Evolutionary conservation across 2,329 filamentous ascomycete species (phyloP), one percentile per base, ranked within the genome.

Genomic region (Cordyceps tenuipes): DNA sequence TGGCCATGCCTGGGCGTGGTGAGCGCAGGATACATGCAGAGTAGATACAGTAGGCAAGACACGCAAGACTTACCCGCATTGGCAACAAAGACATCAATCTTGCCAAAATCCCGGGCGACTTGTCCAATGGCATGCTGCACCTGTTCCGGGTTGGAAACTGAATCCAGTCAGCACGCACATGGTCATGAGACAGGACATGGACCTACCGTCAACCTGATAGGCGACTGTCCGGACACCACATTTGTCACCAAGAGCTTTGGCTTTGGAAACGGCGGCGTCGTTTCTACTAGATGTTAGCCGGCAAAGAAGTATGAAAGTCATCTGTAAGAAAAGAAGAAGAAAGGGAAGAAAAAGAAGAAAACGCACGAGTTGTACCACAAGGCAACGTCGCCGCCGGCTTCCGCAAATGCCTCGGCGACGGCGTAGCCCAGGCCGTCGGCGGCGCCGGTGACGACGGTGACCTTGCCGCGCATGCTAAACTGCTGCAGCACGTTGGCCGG

Each of bases 341-440:
- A n/a, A 3, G 19, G 7, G 5, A 2, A 3, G 19, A 12, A 5
- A 3, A 21, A 41, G 8, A 57, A 23, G n/a, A 23, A 23, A 23
- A 2, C 54, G 13, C 13, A 57, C 54, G 54, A 57, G 59, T 71
- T 68, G 49, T 72, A 73, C 67, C 66, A 68, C 5, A 73, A 55
- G 0, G 64, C 77, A 23, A 80, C 73, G 49, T 74, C 54, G 0
- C 69, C 77, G 0, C 71, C 71, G 0, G 77, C 77, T 58, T 80
- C 77, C 1, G 76, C 76, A 68, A 78, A 75, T 1, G 72, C 75
- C 59, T 80, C 74, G 0, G 75, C 70, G 4, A 77, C 76, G 0
- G 77, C 71, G 48, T 70, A 67, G 0, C 77, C 77, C 46, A 80
- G 74, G 0, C 77, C 77, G 46, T 78, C 76, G 0, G 75, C 72